phyloP scores from a whole-genome alignment of 2,329 filamentous ascomycete species.

The Pseudocercospora musae region DNA sequence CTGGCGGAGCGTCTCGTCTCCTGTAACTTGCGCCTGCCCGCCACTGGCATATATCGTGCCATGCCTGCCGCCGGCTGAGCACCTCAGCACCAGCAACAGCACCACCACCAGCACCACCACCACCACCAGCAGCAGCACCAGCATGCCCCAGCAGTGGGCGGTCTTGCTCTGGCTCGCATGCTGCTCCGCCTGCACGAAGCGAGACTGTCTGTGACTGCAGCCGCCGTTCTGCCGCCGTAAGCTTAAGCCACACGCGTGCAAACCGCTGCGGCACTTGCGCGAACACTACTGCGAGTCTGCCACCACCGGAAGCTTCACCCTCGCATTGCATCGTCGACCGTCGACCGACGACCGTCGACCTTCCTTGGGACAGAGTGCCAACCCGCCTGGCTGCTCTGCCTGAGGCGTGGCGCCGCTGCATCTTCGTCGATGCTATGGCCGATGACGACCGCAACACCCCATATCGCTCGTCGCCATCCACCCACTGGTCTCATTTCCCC shows the following conservation, averaged over 20 bases:
- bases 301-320: too few relatives aligned
- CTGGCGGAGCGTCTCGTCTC: too few relatives aligned
- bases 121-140: neutral
- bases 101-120: neutral
- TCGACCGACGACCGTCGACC: too few relatives aligned
- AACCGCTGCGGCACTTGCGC: conserved; percentile 18
- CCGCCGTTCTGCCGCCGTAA: conserved; percentile 23
- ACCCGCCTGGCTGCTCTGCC: neutral
- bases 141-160: conserved; percentile 9
- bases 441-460: conserved; percentile 30
- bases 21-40: conserved; percentile 10
- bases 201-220: conserved; percentile 17
- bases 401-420: conserved; percentile 7
- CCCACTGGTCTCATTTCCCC: conserved; percentile 27
- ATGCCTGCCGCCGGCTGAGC: conserved; percentile 1
- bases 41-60: conserved; percentile 13
- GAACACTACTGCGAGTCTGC: conserved; percentile 8
- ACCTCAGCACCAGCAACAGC: conserved; percentile 4
- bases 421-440: conserved; percentile 28
- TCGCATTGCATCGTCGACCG: neutral
- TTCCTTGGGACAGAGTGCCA: neutral
- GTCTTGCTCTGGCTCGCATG: conserved; percentile 10
- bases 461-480: conserved; percentile 30
- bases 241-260: conserved; percentile 29
- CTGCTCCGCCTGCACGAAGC: neutral